Percentiles rank a stretch among this genome's conserved stretches.
Evolutionary conservation across 768 basidiomycete species (phyloP).

Genomic region (Dentipellis fragilis): DNA sequence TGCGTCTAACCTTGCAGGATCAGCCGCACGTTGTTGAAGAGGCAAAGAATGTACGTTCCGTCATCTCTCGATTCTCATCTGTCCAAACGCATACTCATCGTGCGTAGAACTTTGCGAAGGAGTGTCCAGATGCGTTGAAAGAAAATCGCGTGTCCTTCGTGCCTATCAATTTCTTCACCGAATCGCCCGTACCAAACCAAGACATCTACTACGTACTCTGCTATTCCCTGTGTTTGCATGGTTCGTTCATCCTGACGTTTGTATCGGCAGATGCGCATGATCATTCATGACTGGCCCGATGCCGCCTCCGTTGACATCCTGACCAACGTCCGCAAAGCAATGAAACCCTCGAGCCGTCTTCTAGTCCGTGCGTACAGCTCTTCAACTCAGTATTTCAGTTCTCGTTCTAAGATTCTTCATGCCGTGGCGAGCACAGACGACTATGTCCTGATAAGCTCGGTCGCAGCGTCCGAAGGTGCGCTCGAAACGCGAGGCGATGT

Average conservation of each 20-base stretch:
- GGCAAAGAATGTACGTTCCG: background rate
- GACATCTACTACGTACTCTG: too few species aligned
- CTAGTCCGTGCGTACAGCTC: background rate
- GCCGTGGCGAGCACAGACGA: background rate
- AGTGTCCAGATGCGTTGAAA: background rate
- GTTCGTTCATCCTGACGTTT: too few species aligned
- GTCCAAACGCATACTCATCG: background rate
- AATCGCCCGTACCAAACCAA: too few species aligned
- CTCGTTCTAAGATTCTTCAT: background rate
- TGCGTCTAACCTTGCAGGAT: background rate
- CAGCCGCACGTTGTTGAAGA: background rate
- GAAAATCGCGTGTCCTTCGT: too few species aligned
- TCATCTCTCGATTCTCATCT: too few species aligned
- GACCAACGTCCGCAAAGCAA: background rate
- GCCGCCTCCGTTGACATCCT: background rate
- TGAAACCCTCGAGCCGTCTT: slow-evolving; percentile 1
- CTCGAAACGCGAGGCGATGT: background rate
- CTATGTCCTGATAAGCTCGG: too few species aligned
- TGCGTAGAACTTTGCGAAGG: background rate
- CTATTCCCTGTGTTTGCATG: too few species aligned
- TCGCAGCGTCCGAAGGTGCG: too few species aligned
- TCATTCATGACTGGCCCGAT: slow-evolving; percentile 2
- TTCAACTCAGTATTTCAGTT: too few species aligned
- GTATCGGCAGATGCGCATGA: too few species aligned
- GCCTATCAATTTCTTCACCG: too few species aligned